phyloP scores from a whole-genome alignment of 2,329 filamentous ascomycete species.

The Fusarium austroafricanum region DNA sequence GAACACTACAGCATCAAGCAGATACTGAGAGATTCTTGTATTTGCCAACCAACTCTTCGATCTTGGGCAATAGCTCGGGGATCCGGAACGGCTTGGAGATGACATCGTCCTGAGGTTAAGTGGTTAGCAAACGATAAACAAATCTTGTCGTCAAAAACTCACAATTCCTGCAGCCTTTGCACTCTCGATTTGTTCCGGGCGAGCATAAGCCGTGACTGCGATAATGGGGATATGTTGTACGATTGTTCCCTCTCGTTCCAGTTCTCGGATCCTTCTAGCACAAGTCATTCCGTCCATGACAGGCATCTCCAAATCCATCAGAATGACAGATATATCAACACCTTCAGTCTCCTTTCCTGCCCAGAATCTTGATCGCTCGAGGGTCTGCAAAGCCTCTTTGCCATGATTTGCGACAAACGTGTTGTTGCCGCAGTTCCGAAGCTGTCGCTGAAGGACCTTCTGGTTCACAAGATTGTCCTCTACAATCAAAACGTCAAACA shows the following conservation, averaged over 20 bases:
- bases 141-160: slow-evolving; percentile 49
- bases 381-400: slow-evolving; percentile 68
- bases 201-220: slow-evolving; percentile 84
- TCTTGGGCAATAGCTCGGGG: slow-evolving; percentile 75
- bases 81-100: slow-evolving; percentile 86
- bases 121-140: slow-evolving; percentile 12
- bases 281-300: slow-evolving; percentile 85
- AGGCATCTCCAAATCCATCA: slow-evolving; percentile 89
- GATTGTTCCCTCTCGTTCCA: slow-evolving; percentile 72
- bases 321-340: slow-evolving; percentile 71
- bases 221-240: slow-evolving; percentile 79
- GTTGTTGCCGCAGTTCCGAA: slow-evolving; percentile 69
- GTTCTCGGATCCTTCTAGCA: slow-evolving; percentile 73
- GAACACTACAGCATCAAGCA: slow-evolving; percentile 3
- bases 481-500: slow-evolving; percentile 71
- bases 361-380: slow-evolving; percentile 69
- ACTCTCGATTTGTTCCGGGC: slow-evolving; percentile 77
- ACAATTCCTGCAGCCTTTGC: slow-evolving; percentile 80
- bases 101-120: slow-evolving; percentile 70
- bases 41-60: slow-evolving; percentile 65
- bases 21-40: slow-evolving; percentile 51
- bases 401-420: slow-evolving; percentile 74
- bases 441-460: slow-evolving; percentile 70
- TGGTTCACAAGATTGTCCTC: slow-evolving; percentile 78
- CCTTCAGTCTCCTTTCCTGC: slow-evolving; percentile 59